Base-by-base conservation (phyloP, 108 stramenopile genomes). In the Skeletonema tropicum region DNA sequence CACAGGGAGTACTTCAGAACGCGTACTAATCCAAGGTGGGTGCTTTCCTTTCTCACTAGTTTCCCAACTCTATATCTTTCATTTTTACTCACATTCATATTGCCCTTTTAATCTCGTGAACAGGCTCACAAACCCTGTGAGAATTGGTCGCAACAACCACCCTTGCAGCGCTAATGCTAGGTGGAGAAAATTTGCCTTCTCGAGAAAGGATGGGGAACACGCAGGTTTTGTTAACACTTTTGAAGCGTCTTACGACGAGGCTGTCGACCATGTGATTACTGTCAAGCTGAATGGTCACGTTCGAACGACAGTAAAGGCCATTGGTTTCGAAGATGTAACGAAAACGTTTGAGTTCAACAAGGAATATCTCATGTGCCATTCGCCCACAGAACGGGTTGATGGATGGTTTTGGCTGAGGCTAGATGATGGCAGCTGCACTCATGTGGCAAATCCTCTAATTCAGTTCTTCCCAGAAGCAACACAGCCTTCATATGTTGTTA, bases 1-100 rank as follows among this genome's bases (percentile, higher is more conserved):
- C 87, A 88, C 30, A 73, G 87, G 14, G 87, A 79, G 35, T 81
- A 75, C 42, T 86, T 58, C 70, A 75, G 87, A 10, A 59, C 67
- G 42, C 77, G 83, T n/a, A 42, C 71, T 19, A 85, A 86, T 39
- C 26, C 81, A 49, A 73, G 73, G 35, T 79, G 73, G 73, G 71
- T 78, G 19, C 74, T 75, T 19, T 66, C 80, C 49, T 15, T 45
- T 45, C 4, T 52, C 25, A 65, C 57, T 74, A 45, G 65, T 80
- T 14, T 71, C 69, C 10, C 66, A 69, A 31, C 79, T 80, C 36
- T 49, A 74, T 30, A 35, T 75, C 31, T 83, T 59, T n/a, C 75
- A 70, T 48, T 60, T 60, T 58, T 25, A 29, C 57, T 60, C 29
- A 41, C 9, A 12, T 49, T 29, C 17, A 25, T n/a, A 9, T 55